Evolutionary conservation across 371 early-diverging fungal genomes (phyloP), one percentile per base, ranked within the genome.

Genomic region (Gilbertella persicaria): DNA sequence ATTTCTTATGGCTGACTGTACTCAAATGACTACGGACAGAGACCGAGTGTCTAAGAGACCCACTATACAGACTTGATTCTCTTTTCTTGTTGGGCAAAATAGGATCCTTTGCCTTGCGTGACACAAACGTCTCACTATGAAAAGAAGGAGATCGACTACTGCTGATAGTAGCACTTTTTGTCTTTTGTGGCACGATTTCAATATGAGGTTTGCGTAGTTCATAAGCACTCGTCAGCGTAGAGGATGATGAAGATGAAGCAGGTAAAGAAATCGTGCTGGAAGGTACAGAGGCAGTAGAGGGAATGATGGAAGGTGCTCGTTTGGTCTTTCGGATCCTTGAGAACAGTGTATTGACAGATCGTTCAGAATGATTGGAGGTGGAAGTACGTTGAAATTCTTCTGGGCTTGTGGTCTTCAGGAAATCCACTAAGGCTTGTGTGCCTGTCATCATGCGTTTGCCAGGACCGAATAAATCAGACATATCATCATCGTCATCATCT

Each of bases 341-440:
- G 41, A 72, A 72, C 23, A 66, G 37, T 17, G 55, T 67, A 24
- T 51, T 57, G 17, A 53, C 38, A 4, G 66, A 62, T 38, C 58
- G 55, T 25, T 69, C 66, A 24, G 58, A n/a, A n/a, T n/a, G 55
- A 8, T 26, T 38, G 9, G 39, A 19, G 1, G 4, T 42, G 0
- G 38, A 23, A 20, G 23, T 40, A 21, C 63, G 56, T 40, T 68
- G 77, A 37, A 76, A 71, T 40, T 76, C 77, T 57, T 76, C 77
- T 33, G 77, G 77, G 29, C 77, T 69, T 16, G 71, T 75, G 2
- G 65, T 75, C 40, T 72, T 73, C 20, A 76, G 56, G 44, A 76
- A 76, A 19, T 76, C 77, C 5, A 72, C 73, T 9, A 76, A 35
- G 17, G 69, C 73, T 56, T 72, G 71, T 3, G 73, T 76, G 1